Evolutionary conservation across 2,329 filamentous ascomycete genomes (phyloP), one percentile per base, ranked within the genome.

Genomic region (Cytospora piceae): DNA sequence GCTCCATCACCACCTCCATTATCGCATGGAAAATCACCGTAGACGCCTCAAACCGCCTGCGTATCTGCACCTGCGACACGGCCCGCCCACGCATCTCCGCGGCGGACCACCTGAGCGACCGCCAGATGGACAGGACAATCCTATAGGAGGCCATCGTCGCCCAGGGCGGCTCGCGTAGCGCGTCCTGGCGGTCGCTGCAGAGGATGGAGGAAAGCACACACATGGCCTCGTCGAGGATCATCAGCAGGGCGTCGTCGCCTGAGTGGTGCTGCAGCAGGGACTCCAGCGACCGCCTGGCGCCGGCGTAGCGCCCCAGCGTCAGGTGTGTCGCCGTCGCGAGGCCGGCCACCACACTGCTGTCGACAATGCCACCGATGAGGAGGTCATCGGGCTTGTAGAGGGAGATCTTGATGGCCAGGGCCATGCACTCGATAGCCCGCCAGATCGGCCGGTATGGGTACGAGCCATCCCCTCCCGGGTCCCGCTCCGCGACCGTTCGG

Each of bases 331-430:
- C 70, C 9, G 74, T 70, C 52, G 75, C 74, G n/a, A 76, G 66
- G 1, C 74, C 74, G 9, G 73, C 74, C 0, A 72, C 67, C 1
- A 76, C 64, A 22, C 70, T 75, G 34, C 71, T 74, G 15, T 77
- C 75, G 11, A 77, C 74, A 24, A 77, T 75, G 2, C 75, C 75
- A 9, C 73, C 73, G n/a, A 77, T 73, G 6, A 77, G 63, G 0
- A 77, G 69, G 58, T 75, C 70, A 49, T 77, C 75, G 0, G 75
- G 75, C 22, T 72, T 74, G 59, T 72, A 76, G 14, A 77, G 67
- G 8, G 70, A 70, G 22, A 77, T 69, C 39, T 72, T 73, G 2
- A 74, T 67, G 0, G 73, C 73, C 20, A 72, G 61, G 24, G 67
- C 67, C 55, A 75, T 69, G 6, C 73, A 68, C 32, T 73, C 68